Conservation (phyloP, 805 yeast species). For the Cyberlindnera saturnus region DNA sequence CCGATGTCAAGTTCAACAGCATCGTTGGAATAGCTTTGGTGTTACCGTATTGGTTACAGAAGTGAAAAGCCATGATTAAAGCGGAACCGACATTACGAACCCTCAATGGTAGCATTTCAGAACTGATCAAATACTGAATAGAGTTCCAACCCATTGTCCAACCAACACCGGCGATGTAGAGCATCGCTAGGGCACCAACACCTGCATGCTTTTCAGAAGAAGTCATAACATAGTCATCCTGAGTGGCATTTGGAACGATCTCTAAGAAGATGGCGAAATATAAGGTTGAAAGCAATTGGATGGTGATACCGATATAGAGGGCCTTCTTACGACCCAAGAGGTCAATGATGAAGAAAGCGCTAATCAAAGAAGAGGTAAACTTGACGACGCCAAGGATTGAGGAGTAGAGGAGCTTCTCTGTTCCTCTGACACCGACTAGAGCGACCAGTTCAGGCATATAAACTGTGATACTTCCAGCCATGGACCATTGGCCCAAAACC, state of each 20-base stretch:
- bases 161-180: conserved; percentile 46
- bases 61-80: conserved; percentile 49
- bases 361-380: conserved; percentile 39
- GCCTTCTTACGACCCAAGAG: conserved; percentile 45
- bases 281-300: conserved; percentile 37
- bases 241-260: conserved; percentile 38
- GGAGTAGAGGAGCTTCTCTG: conserved; percentile 38
- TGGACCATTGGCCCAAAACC: conserved; percentile 53
- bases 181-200: conserved; percentile 43
- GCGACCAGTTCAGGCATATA: conserved; percentile 49
- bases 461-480: conserved; percentile 49
- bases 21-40: conserved; percentile 49
- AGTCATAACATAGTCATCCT: conserved; percentile 25
- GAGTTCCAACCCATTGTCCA: conserved; percentile 59
- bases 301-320: conserved; percentile 39
- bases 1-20: conserved; percentile 38
- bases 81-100: conserved; percentile 45
- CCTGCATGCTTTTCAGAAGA: conserved; percentile 32
- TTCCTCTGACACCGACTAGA: conserved; percentile 39
- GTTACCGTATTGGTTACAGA: conserved; percentile 51
- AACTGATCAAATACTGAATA: conserved; percentile 46
- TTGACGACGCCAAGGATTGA: conserved; percentile 51
- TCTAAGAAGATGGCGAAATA: conserved; percentile 42
- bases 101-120: conserved; percentile 49
- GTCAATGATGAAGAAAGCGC: conserved; percentile 52